Evolutionary conservation across 2,329 filamentous ascomycete genomes (phyloP).

Genomic region (Phialophora tarda): DNA sequence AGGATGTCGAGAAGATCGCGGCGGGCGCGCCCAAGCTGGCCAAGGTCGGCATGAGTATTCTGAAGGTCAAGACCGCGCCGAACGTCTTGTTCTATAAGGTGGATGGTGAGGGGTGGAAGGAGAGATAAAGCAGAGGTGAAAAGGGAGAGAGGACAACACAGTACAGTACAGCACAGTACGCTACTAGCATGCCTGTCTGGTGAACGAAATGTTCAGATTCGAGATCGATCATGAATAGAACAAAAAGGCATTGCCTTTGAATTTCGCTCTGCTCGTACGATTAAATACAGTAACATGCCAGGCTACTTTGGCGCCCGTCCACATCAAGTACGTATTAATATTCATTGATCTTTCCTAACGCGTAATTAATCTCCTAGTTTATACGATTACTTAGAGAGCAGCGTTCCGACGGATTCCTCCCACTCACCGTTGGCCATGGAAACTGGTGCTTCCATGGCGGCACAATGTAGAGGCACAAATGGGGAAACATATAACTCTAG

Average conservation of each 20-base stretch:
- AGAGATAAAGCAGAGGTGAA: neutral
- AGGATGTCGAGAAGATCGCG: constrained; percentile 33
- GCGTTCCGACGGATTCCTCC: neutral
- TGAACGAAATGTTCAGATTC: neutral
- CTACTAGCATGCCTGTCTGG: neutral
- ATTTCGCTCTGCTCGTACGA: neutral
- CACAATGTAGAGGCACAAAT: neutral
- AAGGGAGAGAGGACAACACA: neutral
- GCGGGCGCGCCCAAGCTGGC: constrained; percentile 28
- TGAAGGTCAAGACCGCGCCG: constrained; percentile 36
- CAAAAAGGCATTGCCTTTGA: neutral
- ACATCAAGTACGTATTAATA: neutral
- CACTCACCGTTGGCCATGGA: neutral
- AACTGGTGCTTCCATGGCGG: neutral
- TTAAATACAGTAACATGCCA: neutral
- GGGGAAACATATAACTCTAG: neutral
- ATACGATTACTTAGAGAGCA: neutral
- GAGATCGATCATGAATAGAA: neutral
- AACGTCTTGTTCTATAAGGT: constrained; percentile 30
- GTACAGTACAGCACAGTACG: no score
- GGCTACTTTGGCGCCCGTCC: neutral
- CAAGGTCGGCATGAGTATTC: constrained; percentile 36
- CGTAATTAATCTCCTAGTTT: neutral
- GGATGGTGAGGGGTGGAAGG: constrained; percentile 26
- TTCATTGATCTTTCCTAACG: neutral